phyloP scores from a whole-genome alignment of 257 asterid genomes.

The Voacanga thouarsii region DNA sequence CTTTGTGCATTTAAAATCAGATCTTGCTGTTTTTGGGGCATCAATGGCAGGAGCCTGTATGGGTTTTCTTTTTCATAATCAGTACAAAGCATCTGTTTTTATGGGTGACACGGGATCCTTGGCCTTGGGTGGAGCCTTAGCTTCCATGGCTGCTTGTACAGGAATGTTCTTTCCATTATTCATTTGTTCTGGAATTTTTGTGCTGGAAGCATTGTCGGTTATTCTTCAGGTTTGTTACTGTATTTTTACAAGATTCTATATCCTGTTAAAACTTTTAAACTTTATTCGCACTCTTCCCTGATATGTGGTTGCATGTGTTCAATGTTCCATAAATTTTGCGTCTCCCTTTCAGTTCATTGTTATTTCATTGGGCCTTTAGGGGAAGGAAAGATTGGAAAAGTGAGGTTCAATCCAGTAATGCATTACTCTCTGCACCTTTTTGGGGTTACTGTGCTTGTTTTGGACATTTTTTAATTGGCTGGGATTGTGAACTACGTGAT shows the following conservation, averaged over 20 bases:
- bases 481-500: not conserved
- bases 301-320: not conserved
- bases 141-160: conserved; percentile 94
- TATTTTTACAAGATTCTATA: not conserved
- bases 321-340: not conserved
- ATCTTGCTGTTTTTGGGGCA: conserved; percentile 85
- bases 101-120: conserved; percentile 91
- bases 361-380: not conserved
- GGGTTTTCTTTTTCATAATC: conserved; percentile 85
- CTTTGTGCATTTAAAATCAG: conserved; percentile 37
- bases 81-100: conserved; percentile 67
- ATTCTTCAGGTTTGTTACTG: conserved; percentile 52
- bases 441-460: not conserved
- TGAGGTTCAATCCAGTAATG: not conserved
- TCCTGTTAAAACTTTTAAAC: not conserved
- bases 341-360: not conserved
- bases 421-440: not conserved
- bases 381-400: not conserved
- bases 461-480: not conserved
- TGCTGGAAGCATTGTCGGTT: conserved; percentile 58
- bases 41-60: conserved; percentile 98
- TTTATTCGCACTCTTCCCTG: too few species aligned
- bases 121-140: conserved; percentile 93
- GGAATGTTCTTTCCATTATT: conserved; percentile 92
- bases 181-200: conserved; percentile 68